Base-by-base conservation (phyloP, 164 flowering plant genomes). In the Liquidambar formosana region DNA sequence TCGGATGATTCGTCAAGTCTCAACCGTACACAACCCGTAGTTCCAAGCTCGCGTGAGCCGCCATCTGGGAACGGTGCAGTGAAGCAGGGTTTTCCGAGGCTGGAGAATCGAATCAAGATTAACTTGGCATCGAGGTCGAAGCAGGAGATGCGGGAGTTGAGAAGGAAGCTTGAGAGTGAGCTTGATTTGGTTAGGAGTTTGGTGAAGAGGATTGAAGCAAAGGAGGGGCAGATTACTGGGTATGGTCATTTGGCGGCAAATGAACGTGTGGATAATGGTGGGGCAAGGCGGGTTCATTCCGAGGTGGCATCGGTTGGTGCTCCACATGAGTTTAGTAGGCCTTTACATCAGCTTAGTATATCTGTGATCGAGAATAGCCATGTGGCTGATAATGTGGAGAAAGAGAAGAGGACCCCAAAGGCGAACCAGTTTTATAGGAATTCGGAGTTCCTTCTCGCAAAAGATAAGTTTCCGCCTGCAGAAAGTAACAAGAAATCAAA, bases 331-430 rank as follows among this genome's bases (percentile, higher is more conserved):
- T 47, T 23, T 48, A 46, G 58, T 0, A 77, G 86, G 79, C 88
- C 86, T 27, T 70, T 79, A 59, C 73, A 84, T 49, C 91, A 78
- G 67, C 76, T 89, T 28, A 85, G 83, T 73, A 57, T 89, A 28
- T 78, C 93, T 0, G 87, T 83, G 5, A 9, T 77, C 57, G 93
- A 87, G 69, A 82, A 86, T 66, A 82, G 79, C 74, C 86, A 77
- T 25, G 65, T 70, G 22, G 71, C 75, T 70, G 89, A 86, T 23
- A 53, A 26, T 68, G 69, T 81, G 19, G 97, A 90, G 82, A 92
- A 88, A 71, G 97, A 91, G 81, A 93, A 90, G 81, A 81, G 95
- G 28, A 92, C 94, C 0, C 95, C 97, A 0, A 94, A 90, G 77
- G 95, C 88, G 1, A 94, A 92, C 65, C 93, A 84, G 74, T 86